A percentile compares a stretch with the other conserved stretches of the same genome.
Evolutionary conservation across 345 rosid genomes (phyloP).

Genomic region (Hirschfeldia incana): DNA sequence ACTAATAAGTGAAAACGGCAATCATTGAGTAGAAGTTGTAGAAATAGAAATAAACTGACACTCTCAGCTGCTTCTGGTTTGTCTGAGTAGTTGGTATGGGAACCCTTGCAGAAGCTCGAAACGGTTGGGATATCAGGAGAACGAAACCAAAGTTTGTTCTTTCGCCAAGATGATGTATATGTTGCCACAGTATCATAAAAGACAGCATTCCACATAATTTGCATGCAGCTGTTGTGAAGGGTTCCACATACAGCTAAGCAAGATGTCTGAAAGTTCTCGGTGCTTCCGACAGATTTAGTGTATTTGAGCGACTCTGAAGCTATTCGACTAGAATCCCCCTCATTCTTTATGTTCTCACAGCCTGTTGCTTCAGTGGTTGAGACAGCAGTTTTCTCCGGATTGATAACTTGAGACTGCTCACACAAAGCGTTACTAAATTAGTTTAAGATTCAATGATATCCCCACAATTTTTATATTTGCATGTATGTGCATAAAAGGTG

Average conservation of each 20-base stretch:
- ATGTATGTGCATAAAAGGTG: neutral
- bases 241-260: conserved; percentile 56
- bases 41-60: conserved; percentile 29
- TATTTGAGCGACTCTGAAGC: conserved; percentile 21
- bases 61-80: conserved; percentile 40
- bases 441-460: neutral
- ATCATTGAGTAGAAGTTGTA: neutral
- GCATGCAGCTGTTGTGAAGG: conserved; percentile 70
- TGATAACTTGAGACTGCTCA: conserved; percentile 53
- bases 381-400: conserved; percentile 21
- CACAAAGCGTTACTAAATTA: conserved; percentile 25
- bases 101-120: conserved; percentile 14
- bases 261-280: conserved; percentile 65
- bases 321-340: neutral
- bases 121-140: conserved; percentile 38
- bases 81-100: conserved; percentile 32
- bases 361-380: conserved; percentile 35
- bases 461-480: conserved; percentile 1
- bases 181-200: conserved; percentile 67
- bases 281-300: conserved; percentile 71
- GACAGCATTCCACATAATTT: conserved; percentile 85
- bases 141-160: conserved; percentile 61
- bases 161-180: conserved; percentile 65
- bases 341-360: conserved; percentile 30
- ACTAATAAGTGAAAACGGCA: neutral